Conservation (phyloP, 2,329 filamentous ascomycete species). For the Hypoxylon rubiginosum region DNA sequence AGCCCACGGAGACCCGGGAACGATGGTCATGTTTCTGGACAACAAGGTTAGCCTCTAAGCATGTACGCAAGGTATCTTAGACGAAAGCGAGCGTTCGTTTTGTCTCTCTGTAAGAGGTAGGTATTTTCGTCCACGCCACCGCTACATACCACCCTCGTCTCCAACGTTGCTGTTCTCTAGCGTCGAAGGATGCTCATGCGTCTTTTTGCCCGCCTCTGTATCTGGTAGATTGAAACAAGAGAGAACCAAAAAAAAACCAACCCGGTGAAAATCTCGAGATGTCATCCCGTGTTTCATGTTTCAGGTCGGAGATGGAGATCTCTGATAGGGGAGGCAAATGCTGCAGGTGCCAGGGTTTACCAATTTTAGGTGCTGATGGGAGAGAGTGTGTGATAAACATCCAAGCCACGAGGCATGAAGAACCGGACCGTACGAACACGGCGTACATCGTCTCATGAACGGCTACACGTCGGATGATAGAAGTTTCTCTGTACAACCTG, state of each 20-base stretch:
- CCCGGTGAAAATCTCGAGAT: conserved; percentile 28
- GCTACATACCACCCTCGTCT: conserved; percentile 10
- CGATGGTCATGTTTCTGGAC: conserved; percentile 10
- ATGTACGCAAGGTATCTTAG: conserved; percentile 13
- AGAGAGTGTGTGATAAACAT: conserved; percentile 6
- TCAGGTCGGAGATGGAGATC: conserved; percentile 25
- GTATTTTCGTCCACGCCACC: conserved; percentile 8
- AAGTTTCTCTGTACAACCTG: conserved; percentile 12
- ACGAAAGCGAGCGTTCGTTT: neutral
- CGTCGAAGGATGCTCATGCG: conserved; percentile 18
- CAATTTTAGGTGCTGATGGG: conserved; percentile 38
- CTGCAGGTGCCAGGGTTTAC: neutral
- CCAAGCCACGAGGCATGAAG: conserved; percentile 27
- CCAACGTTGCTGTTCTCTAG: neutral
- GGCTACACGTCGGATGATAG: conserved; percentile 13
- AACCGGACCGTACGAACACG: neutral
- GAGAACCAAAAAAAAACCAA: neutral
- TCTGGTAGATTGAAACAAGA: conserved; percentile 32
- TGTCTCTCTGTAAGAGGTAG: conserved; percentile 25
- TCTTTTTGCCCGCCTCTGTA: conserved; percentile 3
- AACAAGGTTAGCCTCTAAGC: conserved; percentile 23
- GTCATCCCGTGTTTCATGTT: conserved; percentile 38
- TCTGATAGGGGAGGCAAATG: conserved; percentile 2
- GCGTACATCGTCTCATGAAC: conserved; percentile 16
- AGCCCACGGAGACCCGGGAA: conserved; percentile 24